A percentile compares a stretch with the other conserved stretches of the same genome.
Evolutionary conservation across 2,329 filamentous ascomycete genomes (phyloP).

Genomic region (Thelonectria blattea): DNA sequence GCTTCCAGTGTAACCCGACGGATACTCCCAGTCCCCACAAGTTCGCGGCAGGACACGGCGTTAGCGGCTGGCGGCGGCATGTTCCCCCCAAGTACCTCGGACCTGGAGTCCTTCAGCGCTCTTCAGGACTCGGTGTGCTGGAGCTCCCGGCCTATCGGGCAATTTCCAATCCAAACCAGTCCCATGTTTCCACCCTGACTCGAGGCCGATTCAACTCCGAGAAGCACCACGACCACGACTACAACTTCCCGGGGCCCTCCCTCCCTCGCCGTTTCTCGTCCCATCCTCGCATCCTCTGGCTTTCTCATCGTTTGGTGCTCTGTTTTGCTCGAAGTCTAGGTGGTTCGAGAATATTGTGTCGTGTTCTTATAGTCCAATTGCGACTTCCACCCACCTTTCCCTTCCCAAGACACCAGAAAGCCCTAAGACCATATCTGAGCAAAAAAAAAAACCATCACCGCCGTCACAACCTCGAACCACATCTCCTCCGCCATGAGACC

Average conservation of each 20-base stretch:
- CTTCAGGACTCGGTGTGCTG: not conserved
- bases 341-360: constrained; percentile 1
- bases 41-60: constrained; percentile 33
- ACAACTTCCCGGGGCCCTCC: constrained; percentile 5
- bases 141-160: constrained; percentile 24
- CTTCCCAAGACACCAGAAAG: not conserved
- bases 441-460: not conserved
- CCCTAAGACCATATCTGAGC: not conserved
- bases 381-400: not conserved
- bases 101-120: not conserved
- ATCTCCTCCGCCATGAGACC: constrained; percentile 40
- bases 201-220: constrained; percentile 38
- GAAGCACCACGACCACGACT: constrained; percentile 17
- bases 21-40: constrained; percentile 24
- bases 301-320: not conserved
- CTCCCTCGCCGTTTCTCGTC: constrained; percentile 15
- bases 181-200: constrained; percentile 15
- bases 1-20: constrained; percentile 9
- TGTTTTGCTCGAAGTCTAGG: not conserved
- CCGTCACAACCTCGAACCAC: constrained; percentile 4
- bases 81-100: constrained; percentile 35
- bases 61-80: constrained; percentile 36
- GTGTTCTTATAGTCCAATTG: constrained; percentile 1
- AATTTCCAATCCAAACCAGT: constrained; percentile 28
- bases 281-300: constrained; percentile 1